Evolutionary conservation across 768 basidiomycete genomes (phyloP), one percentile per base, ranked within the genome.

Genomic region (Coprinopsis strossmayeri): DNA sequence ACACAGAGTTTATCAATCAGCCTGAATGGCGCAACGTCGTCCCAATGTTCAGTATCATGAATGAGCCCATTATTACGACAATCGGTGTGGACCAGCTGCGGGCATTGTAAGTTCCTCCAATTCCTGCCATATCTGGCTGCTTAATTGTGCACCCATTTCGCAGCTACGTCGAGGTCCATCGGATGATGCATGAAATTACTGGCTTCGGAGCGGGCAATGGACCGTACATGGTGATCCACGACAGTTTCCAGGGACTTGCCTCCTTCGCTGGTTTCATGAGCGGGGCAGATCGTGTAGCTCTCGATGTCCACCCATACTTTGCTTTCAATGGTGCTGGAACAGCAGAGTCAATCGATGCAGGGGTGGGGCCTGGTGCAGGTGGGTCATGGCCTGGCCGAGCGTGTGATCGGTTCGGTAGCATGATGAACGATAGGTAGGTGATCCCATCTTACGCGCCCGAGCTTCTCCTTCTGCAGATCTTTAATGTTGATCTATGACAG

Each of bases 1-100:
- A 87, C 57, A 75, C 80, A 45, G 85, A 88, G 63, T 94, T 93
- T 67, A 84, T 94, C 61, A 76, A 78, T n/a, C 86, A 90, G 63
- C 76, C 81, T 1, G 76, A 89, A 57, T 90, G 85, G 70, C 69
- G 66, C 49, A 68, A 83, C 47, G 76, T 91, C 17, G 72, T 85
- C 5, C 72, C 72, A 11, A 69, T 80, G 49, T 86, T 84, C 57
- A 77, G 82, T 27, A 76, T 85, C 52, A 55, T 85, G 47, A 86
- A 86, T 54, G 84, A 86, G 61, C 71, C 82, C 1, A 63, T 76
- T 25, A 50, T 77, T 27, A 55, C 59, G 13, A 69, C 68, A 17
- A 84, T 91, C 37, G 86, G 87, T n/a, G 59, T 59, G 35, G 66
- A 73, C 15, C 62, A 69, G 34, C 54, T 89, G 15, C 71, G 74